phyloP scores from a whole-genome alignment of 306 rosid species.

The Vigna nakashimae region DNA sequence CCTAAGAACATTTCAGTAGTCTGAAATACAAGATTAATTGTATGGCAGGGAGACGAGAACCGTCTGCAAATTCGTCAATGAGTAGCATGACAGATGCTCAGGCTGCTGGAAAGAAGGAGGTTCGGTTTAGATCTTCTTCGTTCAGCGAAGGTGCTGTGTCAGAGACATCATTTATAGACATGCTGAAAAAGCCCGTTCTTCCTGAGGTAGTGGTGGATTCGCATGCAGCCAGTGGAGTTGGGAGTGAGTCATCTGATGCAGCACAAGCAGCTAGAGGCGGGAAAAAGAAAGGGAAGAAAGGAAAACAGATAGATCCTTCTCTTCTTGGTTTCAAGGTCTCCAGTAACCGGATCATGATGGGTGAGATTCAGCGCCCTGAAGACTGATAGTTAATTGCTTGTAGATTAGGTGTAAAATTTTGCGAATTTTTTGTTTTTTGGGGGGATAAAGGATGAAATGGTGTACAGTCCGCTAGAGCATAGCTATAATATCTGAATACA shows the following conservation, averaged over 20 bases:
- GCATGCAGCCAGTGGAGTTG: conserved; percentile 50
- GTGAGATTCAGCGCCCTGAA: conserved; percentile 76
- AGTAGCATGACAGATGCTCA: conserved; percentile 48
- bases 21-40: conserved; percentile 4
- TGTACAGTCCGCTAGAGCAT: conserved; percentile 58
- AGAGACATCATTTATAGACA: conserved; percentile 75
- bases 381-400: conserved; percentile 52
- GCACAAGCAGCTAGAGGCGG: conserved; percentile 62
- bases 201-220: conserved; percentile 59
- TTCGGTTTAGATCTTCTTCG: conserved; percentile 60
- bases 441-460: conserved; percentile 25
- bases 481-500: conserved; percentile 43
- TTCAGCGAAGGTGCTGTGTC: conserved; percentile 64
- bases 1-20: background rate
- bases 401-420: conserved; percentile 43
- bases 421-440: background rate
- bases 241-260: conserved; percentile 54
- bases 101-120: conserved; percentile 60
- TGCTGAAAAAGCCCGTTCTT: conserved; percentile 66
- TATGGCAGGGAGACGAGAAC: conserved; percentile 50
- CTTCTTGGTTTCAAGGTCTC: conserved; percentile 81
- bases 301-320: conserved; percentile 79
- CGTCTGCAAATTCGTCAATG: conserved; percentile 47
- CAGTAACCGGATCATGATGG: conserved; percentile 80
- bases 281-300: conserved; percentile 83